Base-by-base conservation (phyloP, 78 protist species). In the Dictyostelium brefeldianum region DNA sequence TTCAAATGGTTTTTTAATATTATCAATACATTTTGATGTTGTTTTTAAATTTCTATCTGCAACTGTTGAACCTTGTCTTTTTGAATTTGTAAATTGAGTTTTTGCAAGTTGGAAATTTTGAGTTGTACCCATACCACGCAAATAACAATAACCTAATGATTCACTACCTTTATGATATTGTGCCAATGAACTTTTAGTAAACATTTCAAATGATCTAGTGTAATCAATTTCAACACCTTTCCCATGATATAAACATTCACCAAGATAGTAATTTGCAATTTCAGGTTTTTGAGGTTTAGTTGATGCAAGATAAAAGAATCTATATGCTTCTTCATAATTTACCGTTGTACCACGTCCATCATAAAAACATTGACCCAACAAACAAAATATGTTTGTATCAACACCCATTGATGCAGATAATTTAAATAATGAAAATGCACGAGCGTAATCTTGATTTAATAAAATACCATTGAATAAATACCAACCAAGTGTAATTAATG, bases 311-410 rank as follows among this genome's bases (percentile, higher is more conserved):
- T 67, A 67, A 31, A 67, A 67, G 29, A 67, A 67, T 12, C 48
- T 36, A 31, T 67, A 67, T 2, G 75, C 75, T 67, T 67, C 75
- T 15, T 67, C 31, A 17, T 67, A 67, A 31, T 67, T n/a, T 15
- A 67, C 14, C 0, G 47, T 3, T 15, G 17, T 22, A 5, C 75
- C 75, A 27, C 48, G 29, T 29, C 75, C 75, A 31, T 67, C 12
- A 67, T 67, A 67, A 67, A 67, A 67, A 31, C 75, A 67, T 14
- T 29, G 27, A 12, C 75, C 75, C 14, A 67, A 15, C 15, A 29
- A 15, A 11, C 47, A 12, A 12, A 31, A 67, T 12, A 22, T 29
- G 17, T 67, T 67, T 29, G 22, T 67, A 31, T 31, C 48, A 6
- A 67, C 75, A 67, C 36, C 36, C 15, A 67, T 29, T 67, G 75